Percentiles rank a stretch among this genome's conserved stretches.
Conservation (phyloP, 176 grass and related monocot species). For the Pontederia paniculata region DNA sequence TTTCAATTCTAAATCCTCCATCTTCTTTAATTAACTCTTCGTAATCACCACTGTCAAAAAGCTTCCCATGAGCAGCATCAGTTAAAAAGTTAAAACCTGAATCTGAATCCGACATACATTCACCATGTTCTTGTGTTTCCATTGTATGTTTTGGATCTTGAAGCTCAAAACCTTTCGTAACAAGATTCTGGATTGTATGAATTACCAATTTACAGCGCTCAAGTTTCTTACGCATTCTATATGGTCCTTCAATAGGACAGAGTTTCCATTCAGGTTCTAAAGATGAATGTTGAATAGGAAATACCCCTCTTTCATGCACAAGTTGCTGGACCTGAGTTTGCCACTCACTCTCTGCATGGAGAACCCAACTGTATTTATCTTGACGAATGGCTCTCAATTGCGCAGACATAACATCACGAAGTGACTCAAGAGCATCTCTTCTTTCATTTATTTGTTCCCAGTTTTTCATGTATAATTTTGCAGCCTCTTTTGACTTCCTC, state of each 20-base stretch:
- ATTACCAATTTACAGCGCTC: slow-evolving; percentile 74
- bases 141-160: slow-evolving; percentile 34
- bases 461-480: slow-evolving; percentile 57
- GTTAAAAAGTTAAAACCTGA: slow-evolving; percentile 73
- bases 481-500: slow-evolving; percentile 58
- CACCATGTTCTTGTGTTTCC: slow-evolving; percentile 43
- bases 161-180: slow-evolving; percentile 39
- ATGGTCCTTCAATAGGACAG: slow-evolving; percentile 91
- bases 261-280: slow-evolving; percentile 75
- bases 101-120: slow-evolving; percentile 59
- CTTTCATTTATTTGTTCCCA: slow-evolving; percentile 87
- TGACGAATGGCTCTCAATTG: slow-evolving; percentile 83
- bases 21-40: slow-evolving; percentile 54
- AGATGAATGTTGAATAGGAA: slow-evolving; percentile 51
- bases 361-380: slow-evolving; percentile 98
- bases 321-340: slow-evolving; percentile 87
- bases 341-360: slow-evolving; percentile 98
- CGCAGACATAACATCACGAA: slow-evolving; percentile 91
- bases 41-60: slow-evolving; percentile 48
- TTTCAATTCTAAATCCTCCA: slow-evolving; percentile 54
- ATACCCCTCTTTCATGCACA: slow-evolving; percentile 94
- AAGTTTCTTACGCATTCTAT: slow-evolving; percentile 97
- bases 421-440: slow-evolving; percentile 67
- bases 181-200: slow-evolving; percentile 85
- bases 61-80: slow-evolving; percentile 41